A percentile compares a stretch with the other conserved stretches of the same genome.
Evolutionary conservation across 2,329 filamentous ascomycete genomes (phyloP).

Genomic region (Colletotrichum sp.): DNA sequence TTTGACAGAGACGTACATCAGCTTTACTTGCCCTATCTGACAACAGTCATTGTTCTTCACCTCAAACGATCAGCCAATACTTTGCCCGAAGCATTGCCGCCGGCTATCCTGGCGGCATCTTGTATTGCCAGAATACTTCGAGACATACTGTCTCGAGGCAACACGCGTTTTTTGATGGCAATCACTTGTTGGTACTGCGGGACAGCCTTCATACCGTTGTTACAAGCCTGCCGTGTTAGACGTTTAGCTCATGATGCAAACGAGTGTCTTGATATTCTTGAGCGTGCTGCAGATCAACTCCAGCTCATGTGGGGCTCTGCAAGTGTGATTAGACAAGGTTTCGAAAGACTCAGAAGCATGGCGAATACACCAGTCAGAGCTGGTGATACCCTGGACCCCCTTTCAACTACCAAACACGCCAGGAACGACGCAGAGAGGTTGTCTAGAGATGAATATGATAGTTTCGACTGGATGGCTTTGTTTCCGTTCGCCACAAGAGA

Average conservation of each 20-base stretch:
- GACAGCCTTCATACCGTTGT: conserved; percentile 42
- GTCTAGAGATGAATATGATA: background rate
- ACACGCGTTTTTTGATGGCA: conserved; percentile 43
- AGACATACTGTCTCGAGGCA: conserved; percentile 41
- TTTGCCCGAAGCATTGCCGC: conserved; percentile 38
- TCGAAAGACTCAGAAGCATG: conserved; percentile 27
- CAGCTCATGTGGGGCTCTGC: conserved; percentile 39
- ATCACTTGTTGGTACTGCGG: conserved; percentile 48
- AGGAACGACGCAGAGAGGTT: background rate
- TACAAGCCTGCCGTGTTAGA: conserved; percentile 40
- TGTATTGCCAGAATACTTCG: conserved; percentile 40
- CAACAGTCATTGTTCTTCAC: conserved; percentile 43
- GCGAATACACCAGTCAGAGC: background rate
- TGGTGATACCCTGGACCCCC: background rate
- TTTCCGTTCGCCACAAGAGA: conserved; percentile 37
- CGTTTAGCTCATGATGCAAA: conserved; percentile 32
- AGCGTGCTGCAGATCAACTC: conserved; percentile 34
- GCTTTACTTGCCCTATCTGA: conserved; percentile 44
- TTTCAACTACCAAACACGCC: background rate
- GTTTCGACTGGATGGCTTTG: conserved; percentile 35
- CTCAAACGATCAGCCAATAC: conserved; percentile 37
- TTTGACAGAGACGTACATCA: conserved; percentile 46
- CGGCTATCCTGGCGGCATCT: conserved; percentile 40
- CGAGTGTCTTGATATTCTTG: conserved; percentile 35
- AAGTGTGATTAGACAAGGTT: conserved; percentile 34